Base-by-base conservation (phyloP, 2,329 filamentous ascomycete species). In the Emericellopsis atlantica region DNA sequence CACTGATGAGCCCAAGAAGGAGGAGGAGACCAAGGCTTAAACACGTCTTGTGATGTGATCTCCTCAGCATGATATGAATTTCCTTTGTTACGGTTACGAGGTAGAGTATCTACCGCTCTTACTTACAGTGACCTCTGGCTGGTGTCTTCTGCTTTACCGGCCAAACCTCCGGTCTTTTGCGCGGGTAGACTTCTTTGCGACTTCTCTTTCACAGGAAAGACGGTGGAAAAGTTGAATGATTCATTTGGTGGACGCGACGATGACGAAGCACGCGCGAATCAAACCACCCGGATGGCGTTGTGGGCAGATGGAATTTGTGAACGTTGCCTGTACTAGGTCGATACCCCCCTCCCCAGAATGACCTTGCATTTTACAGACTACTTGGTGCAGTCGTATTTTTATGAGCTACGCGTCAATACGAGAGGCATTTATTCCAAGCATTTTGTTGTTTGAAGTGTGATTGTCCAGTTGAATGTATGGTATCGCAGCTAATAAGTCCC, bases 1-100 rank as follows among this genome's bases (percentile, higher is more conserved):
- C 40, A 60, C 51, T 40, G 65, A 66, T 48, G 55, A 54, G 38
- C 65, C 68, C 58, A 70, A 76, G 56, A 72, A 76, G 59, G 57
- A 54, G 47, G 55, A 60, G 46, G 61, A 62, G 54, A 58, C 55
- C 44, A 65, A 67, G 62, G 59, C 61, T 50, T 65, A 65, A 54
- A 44, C 40, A 12, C 3, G 26, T 12, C 26, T 29, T 29, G 26
- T 29, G 26, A 29, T 29, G 26, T 9, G 26, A 32, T 40, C 40
- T 44, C 8, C 32, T 33, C 18, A 12, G 39, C 36, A 49, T 26
- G 39, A 51, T 54, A 56, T 46, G 37, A 43, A 35, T 50, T 49
- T 61, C 45, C 46, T 52, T 52, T 56, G 51, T 55, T 44, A 49
- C 15, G 9, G 22, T 26, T 34, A 32, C 11, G 22, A 23, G 15